Percentiles rank a stretch among this genome's conserved stretches.
Evolutionary conservation across 345 rosid genomes (phyloP).

Genomic region (Sonneratia alba): DNA sequence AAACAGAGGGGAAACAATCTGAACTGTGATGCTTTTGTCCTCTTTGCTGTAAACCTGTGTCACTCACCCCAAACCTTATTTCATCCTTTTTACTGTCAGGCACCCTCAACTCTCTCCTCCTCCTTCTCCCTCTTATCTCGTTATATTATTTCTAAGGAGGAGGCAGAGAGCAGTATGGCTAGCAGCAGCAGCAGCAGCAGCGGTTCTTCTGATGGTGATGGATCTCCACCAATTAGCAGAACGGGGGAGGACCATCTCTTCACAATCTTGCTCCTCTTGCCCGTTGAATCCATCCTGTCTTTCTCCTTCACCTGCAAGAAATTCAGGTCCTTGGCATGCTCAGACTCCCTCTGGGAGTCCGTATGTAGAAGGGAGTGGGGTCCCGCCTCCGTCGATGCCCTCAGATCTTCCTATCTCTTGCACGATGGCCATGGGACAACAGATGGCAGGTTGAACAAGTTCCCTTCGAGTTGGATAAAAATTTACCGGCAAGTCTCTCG

Average conservation of each 20-base stretch:
- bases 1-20: no score
- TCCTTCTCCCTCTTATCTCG: no score
- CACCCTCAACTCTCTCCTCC: no score
- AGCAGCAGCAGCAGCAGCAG: not conserved
- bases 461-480: constrained; percentile 53
- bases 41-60: no score
- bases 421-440: not conserved
- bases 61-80: no score
- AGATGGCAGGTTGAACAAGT: not conserved
- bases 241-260: constrained; percentile 61
- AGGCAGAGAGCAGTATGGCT: not conserved
- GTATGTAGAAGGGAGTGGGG: constrained; percentile 78
- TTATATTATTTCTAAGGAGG: not conserved
- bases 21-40: no score
- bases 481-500: constrained; percentile 43
- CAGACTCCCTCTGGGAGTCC: constrained; percentile 72
- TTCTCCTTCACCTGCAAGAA: constrained; percentile 66
- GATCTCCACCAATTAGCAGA: constrained; percentile 15
- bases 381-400: constrained; percentile 34
- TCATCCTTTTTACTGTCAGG: no score
- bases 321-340: constrained; percentile 39
- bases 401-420: constrained; percentile 32
- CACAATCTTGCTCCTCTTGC: constrained; percentile 68
- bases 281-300: constrained; percentile 58
- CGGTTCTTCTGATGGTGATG: not conserved